A percentile compares a stretch with the other conserved stretches of the same genome.
phyloP scores from a whole-genome alignment of 805 yeast genomes.

The Tetrapisispora arboricola region DNA sequence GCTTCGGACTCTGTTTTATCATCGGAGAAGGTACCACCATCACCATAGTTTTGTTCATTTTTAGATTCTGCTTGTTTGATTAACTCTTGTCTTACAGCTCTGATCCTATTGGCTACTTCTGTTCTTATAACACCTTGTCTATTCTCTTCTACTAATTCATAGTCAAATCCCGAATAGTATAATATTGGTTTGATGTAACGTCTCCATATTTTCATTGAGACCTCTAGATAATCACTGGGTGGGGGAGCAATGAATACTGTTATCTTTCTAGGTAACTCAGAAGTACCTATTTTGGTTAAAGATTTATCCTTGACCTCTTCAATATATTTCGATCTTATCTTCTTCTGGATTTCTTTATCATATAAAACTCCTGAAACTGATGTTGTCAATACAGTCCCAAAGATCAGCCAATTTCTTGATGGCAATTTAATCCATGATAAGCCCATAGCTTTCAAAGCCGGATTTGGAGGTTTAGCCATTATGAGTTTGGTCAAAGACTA shows the following conservation, averaged over 20 bases:
- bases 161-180: conserved; percentile 77
- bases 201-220: conserved; percentile 61
- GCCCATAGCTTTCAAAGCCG: conserved; percentile 62
- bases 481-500: too few relatives aligned
- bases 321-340: conserved; percentile 56
- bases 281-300: conserved; percentile 35
- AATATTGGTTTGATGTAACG: conserved; percentile 77
- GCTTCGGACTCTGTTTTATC: conserved; percentile 6
- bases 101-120: conserved; percentile 70
- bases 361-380: conserved; percentile 69
- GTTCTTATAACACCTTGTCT: conserved; percentile 85
- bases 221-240: conserved; percentile 80
- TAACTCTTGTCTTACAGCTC: conserved; percentile 50
- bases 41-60: background rate
- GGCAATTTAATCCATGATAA: conserved; percentile 70
- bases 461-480: conserved; percentile 10
- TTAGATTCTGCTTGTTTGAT: conserved; percentile 9
- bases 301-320: conserved; percentile 46
- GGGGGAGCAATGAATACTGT: conserved; percentile 92
- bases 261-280: conserved; percentile 59
- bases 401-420: conserved; percentile 86
- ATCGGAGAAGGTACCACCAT: conserved; percentile 5
- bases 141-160: conserved; percentile 60
- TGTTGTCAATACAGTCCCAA: conserved; percentile 60
- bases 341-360: conserved; percentile 65